Evolutionary conservation across 768 basidiomycete species (phyloP).

Genomic region (Kwoniella newhampshirensis): DNA sequence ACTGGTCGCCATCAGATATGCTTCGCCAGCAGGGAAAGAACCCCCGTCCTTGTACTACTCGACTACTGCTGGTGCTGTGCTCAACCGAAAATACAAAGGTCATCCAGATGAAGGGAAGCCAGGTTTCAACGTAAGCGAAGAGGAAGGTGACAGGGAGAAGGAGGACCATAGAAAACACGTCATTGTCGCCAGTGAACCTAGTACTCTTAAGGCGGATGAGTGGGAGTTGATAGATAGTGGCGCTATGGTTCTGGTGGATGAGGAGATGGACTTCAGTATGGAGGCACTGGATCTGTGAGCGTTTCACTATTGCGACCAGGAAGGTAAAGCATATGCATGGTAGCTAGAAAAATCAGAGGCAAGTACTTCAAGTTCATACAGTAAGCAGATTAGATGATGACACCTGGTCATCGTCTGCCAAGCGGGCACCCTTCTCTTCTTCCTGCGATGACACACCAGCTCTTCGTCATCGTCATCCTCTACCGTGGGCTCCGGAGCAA

Average conservation of each 20-base stretch:
- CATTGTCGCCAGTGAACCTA: constrained; percentile 54
- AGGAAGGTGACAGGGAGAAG: constrained; percentile 16
- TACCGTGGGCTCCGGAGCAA: neutral
- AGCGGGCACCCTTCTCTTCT: neutral
- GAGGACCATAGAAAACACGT: constrained; percentile 53
- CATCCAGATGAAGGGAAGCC: constrained; percentile 49
- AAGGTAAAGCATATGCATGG: too few species aligned
- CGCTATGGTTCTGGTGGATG: constrained; percentile 44
- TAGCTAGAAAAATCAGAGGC: too few species aligned
- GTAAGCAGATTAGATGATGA: too few species aligned
- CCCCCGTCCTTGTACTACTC: constrained; percentile 53
- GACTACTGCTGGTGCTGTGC: constrained; percentile 49
- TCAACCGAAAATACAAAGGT: constrained; percentile 53
- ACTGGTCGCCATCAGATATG: constrained; percentile 51
- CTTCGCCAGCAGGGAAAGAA: constrained; percentile 47
- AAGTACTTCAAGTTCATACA: too few species aligned
- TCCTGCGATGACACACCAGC: neutral
- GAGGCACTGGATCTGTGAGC: neutral
- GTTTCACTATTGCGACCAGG: too few species aligned
- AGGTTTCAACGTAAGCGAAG: constrained; percentile 14
- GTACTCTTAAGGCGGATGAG: constrained; percentile 47
- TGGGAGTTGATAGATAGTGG: constrained; percentile 52
- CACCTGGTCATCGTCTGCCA: neutral
- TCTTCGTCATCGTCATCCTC: neutral
- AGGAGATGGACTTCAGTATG: constrained; percentile 34